phyloP scores from a whole-genome alignment of 1,284 basidiomycete genomes.

The Golubevia sp. region DNA sequence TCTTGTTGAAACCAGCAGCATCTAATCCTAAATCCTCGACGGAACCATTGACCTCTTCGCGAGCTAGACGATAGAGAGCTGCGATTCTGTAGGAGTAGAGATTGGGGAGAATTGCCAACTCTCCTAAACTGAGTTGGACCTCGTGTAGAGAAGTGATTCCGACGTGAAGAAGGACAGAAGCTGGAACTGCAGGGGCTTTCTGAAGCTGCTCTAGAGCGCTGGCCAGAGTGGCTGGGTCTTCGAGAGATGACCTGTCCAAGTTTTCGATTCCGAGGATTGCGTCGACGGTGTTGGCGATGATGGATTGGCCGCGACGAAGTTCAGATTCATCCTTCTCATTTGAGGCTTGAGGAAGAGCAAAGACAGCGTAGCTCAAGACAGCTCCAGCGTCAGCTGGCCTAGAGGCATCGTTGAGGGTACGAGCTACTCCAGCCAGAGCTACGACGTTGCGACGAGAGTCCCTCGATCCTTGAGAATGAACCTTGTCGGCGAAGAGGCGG shows the following conservation, averaged over 20 bases:
- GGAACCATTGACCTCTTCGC: background rate
- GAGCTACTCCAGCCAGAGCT: background rate
- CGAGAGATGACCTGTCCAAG: background rate
- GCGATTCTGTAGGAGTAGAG: conserved; percentile 17
- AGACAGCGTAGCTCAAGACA: background rate
- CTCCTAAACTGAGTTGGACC: background rate
- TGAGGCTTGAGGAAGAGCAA: background rate
- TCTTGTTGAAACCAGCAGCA: conserved; percentile 16
- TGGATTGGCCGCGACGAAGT: background rate
- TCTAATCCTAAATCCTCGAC: conserved; percentile 16
- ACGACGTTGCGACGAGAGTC: background rate
- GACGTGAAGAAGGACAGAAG: background rate
- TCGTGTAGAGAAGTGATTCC: background rate
- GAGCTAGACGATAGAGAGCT: conserved; percentile 20
- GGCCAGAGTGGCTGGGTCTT: too few species aligned
- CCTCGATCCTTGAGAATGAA: background rate
- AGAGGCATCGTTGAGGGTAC: background rate
- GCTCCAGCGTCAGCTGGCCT: background rate
- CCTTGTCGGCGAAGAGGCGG: background rate
- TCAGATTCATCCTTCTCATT: background rate
- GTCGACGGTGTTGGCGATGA: background rate
- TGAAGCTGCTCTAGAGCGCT: too few species aligned
- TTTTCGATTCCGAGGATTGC: too few species aligned
- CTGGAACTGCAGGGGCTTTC: background rate
- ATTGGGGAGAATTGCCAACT: background rate